Evolutionary conservation across 2,329 filamentous ascomycete species (phyloP), one percentile per base, ranked within the genome.

Genomic region (Diaporthe velutina): DNA sequence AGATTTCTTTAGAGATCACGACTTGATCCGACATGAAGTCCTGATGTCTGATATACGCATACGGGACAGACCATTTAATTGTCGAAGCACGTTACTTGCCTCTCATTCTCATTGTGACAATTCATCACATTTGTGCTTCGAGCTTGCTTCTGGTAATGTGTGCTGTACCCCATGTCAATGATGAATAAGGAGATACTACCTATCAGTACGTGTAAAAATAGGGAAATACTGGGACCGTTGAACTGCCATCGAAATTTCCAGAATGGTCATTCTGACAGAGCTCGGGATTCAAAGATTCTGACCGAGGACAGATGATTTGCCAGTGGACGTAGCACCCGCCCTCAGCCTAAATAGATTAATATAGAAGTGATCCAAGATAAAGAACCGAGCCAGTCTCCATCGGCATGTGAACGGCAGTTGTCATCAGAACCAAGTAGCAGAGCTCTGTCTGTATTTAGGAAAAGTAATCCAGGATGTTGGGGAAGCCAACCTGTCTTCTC

Each of bases 291-390:
- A 25, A 17, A 54, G 13, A 19, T 40, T 8, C n/a, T 40, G 15
- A 40, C 64, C 64, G 64, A 68, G 30, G 64, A 40, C 15, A 15
- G 13, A 8, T 68, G 64, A 68, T 68, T 54, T 68, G 64, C 48
- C 48, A 40, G 48, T 17, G 33, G 33, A 68, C 22, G 33, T 68
- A 40, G 33, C n/a, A 68, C 17, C 48, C n/a, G n/a, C 48, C n/a
- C 45, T 68, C 64, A 68, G 64, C 64, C 64, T 68, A 68, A 68
- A 68, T 40, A 17, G n/a, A 28, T 30, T 35, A 68, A 68, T 68
- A 68, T 68, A 54, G 64, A 38, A 30, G 25, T 17, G 1, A 25
- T 40, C 15, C 38, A 54, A 68, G 45, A 54, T 54, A 35, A 28
- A 54, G 4, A 4, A 15, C 35, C 30, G 64, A 68, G 15, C n/a